Evolutionary conservation across 345 rosid species (phyloP), one percentile per base, ranked within the genome.

Genomic region (Lepidium didymum): DNA sequence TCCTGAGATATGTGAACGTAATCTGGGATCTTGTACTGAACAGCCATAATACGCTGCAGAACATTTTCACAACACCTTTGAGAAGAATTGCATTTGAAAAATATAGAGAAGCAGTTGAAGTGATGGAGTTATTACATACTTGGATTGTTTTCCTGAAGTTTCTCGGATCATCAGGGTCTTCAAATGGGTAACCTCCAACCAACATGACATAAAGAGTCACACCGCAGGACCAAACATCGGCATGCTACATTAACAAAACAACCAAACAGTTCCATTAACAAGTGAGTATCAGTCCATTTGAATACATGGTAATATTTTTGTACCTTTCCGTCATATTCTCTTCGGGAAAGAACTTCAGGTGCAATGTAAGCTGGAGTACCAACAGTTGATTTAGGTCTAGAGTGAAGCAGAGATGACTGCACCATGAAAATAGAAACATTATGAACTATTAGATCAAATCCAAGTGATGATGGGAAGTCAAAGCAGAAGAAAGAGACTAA

Each of bases 211-310:
- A 92, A 25, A 92, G 91, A 60, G 96, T 92, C 62, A 92, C 98
- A 68, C 98, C 96, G 55, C 98, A 92, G 8, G 98, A 92, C 98
- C 98, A 92, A 42, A 92, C 91, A 83, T 92, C 98, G 37, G 98
- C 98, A 79, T 83, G 53, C 98, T 92, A 67, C 56, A 79, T 16
- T 1, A 33, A 50, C 52, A 21, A 46, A 75, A 16, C 53, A 15
- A 60, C 59, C 31, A 75, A 45, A 40, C 7, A 44, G 50, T 62
- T 54, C 3, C 16, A 62, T 61, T 2, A 37, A 53, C 53, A 62
- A 46, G 69, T 68, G 68, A 15, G 15, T 52, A 36, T 54, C 10
- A 75, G 4, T 34, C 1, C 47, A 56, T n/a, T 29, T 49, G 25
- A 37, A 53, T 60, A 40, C 50, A 54, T 69, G 57, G 43, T 43